phyloP scores from a whole-genome alignment of 371 early-diverging fungal species.

The Lichtheimia corymbifera region DNA sequence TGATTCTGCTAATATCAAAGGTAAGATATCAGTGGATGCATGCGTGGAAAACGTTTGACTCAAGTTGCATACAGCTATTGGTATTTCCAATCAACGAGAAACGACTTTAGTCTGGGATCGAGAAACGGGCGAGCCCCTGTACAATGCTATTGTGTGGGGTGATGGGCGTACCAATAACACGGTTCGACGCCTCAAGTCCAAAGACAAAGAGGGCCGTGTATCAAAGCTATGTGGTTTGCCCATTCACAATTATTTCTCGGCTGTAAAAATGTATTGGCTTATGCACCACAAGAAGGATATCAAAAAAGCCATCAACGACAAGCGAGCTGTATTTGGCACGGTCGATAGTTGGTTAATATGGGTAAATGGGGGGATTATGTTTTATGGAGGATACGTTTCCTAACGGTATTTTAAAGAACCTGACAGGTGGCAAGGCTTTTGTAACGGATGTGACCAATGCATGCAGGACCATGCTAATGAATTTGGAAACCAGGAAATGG shows the following conservation, averaged over 20 bases:
- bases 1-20: slow-evolving; percentile 59
- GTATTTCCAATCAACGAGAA: slow-evolving; percentile 94
- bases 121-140: slow-evolving; percentile 75
- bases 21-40: slow-evolving; percentile 20
- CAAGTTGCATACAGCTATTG: slow-evolving; percentile 56
- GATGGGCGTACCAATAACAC: slow-evolving; percentile 37
- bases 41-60: not conserved
- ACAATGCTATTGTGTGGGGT: slow-evolving; percentile 65
- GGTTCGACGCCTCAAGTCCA: slow-evolving; percentile 35
- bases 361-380: slow-evolving; percentile 32
- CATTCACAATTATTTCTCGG: slow-evolving; percentile 90
- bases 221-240: slow-evolving; percentile 78
- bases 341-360: slow-evolving; percentile 93
- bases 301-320: slow-evolving; percentile 13
- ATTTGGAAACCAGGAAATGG: slow-evolving; percentile 80
- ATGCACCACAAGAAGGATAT: slow-evolving; percentile 65
- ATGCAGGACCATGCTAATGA: slow-evolving; percentile 91
- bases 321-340: slow-evolving; percentile 76
- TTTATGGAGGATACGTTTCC: not conserved
- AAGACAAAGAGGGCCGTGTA: slow-evolving; percentile 42
- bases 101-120: slow-evolving; percentile 87
- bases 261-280: slow-evolving; percentile 89
- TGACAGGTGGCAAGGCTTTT: slow-evolving; percentile 77
- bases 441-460: slow-evolving; percentile 95
- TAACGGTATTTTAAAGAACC: slow-evolving; percentile 51